Base-by-base conservation (phyloP, 2,329 filamentous ascomycete genomes). In the Pseudovirgaria hyperparasitica region DNA sequence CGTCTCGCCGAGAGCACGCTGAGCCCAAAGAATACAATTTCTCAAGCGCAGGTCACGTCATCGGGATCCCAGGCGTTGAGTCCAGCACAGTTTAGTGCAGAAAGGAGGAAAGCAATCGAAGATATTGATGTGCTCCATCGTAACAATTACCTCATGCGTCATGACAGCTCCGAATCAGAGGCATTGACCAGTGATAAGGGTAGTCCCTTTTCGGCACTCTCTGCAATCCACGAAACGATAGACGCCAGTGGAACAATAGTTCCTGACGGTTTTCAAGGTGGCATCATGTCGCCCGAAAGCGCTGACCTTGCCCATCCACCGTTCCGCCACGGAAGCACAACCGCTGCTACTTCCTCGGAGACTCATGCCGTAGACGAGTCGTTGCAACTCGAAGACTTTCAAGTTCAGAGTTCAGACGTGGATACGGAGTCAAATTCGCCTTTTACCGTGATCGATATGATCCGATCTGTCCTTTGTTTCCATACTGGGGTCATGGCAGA, bases 211-310 rank as follows among this genome's bases (percentile, higher is more conserved):
- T 47, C 48, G 3, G 37, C 38, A 17, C 40, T 38, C 3, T 48
- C 41, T 4, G 34, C 40, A 5, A 43, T 44, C 5, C 42, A 49
- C 12, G 36, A 45, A 7, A 48, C 52, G 9, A 52, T 57, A 52
- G 53, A 55, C 34, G 52, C 54, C 7, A 57, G 54, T 23, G 55
- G 54, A 8, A 58, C 54, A 1, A 55, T 58, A 30, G 45, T 57
- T 16, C 52, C 54, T 20, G 50, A 55, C 9, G 33, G 27, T 9
- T 25, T 35, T 9, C 34, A 36, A 20, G 43, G 51, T 13, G 39
- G 47, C 11, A 15, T 38, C 14, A 41, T 27, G 30, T 47, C 45
- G 8, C 42, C 48, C 16, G 40, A 45, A 16, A 31, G 20, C 18
- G 29, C 22, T 9, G 49, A 39, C 27, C 34, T 34, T 16, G n/a